Conservation (phyloP, 352 stramenopile genomes). For the Achlya hypogyna region DNA sequence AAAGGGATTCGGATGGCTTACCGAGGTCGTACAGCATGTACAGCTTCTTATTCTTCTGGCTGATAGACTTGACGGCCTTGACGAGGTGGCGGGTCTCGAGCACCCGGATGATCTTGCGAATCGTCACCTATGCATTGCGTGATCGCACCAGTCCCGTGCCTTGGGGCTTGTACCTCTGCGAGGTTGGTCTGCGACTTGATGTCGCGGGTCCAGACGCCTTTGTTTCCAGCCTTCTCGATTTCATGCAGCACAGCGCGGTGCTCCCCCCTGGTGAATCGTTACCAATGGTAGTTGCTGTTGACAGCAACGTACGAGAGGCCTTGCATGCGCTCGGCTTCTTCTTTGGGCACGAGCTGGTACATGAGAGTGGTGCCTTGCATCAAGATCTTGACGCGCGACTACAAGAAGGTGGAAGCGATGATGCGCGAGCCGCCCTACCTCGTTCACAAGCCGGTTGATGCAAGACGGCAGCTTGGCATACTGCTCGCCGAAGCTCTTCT, state of each 20-base stretch:
- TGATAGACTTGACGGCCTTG: constrained; percentile 99
- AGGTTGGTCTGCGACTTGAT: constrained; percentile 98
- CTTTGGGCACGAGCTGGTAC: constrained; percentile 69
- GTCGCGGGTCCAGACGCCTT: constrained; percentile 98
- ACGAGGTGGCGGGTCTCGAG: constrained; percentile 94
- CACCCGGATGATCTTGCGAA: constrained; percentile 97
- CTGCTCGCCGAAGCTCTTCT: constrained; percentile 70
- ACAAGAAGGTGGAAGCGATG: constrained; percentile 12
- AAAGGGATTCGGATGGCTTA: constrained; percentile 24
- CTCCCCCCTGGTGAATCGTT: constrained; percentile 38
- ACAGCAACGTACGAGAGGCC: constrained; percentile 61
- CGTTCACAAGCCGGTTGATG: constrained; percentile 77
- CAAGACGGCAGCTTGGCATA: constrained; percentile 75
- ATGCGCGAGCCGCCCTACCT: constrained; percentile 28
- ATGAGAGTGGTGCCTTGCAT: constrained; percentile 79
- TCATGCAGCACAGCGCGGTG: constrained; percentile 87
- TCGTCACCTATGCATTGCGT: constrained; percentile 89
- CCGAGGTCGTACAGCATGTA: constrained; percentile 97
- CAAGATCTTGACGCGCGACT: constrained; percentile 84
- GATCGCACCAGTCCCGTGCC: too few relatives aligned
- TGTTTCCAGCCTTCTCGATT: constrained; percentile 94
- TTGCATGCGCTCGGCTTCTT: constrained; percentile 79
- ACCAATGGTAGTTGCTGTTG: constrained; percentile 3
- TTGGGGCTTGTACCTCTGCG: constrained; percentile 43
- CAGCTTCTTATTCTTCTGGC: constrained; percentile 98